Conservation (phyloP, 306 rosid genomes). For the Delonix regia region DNA sequence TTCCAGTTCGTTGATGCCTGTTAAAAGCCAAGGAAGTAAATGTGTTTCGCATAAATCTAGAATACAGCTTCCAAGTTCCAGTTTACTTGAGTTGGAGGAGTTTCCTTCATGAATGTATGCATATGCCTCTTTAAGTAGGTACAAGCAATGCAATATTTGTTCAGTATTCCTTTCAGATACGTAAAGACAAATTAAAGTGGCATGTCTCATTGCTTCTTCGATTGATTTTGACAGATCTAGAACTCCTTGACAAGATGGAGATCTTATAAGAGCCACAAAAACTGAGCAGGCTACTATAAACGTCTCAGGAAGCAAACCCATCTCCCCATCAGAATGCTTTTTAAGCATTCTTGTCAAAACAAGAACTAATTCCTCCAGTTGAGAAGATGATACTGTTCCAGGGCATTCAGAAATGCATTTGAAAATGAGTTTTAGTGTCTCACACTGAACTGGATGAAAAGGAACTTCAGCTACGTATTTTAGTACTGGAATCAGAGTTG, state of each 20-base stretch:
- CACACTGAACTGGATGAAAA: constrained; percentile 79
- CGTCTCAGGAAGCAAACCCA: constrained; percentile 79
- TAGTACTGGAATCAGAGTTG: constrained; percentile 80
- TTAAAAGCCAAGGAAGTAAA: constrained; percentile 80
- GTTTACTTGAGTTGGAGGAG: constrained; percentile 40
- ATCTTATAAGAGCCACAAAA: constrained; percentile 67
- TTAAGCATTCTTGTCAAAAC: constrained; percentile 67
- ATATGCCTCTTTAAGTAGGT: constrained; percentile 83
- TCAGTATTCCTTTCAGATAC: constrained; percentile 52
- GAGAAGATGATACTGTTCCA: constrained; percentile 72
- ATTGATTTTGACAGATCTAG: constrained; percentile 53
- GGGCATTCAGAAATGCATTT: constrained; percentile 82
- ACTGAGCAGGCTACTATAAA: constrained; percentile 66
- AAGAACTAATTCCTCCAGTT: constrained; percentile 65
- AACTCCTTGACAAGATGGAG: constrained; percentile 61
- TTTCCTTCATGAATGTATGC: constrained; percentile 58
- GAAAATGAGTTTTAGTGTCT: constrained; percentile 72
- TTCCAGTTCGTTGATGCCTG: constrained; percentile 63
- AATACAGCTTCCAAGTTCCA: constrained; percentile 52
- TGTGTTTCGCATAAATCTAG: constrained; percentile 59
- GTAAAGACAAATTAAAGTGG: constrained; percentile 67
- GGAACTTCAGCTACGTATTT: constrained; percentile 81
- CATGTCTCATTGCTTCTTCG: constrained; percentile 61
- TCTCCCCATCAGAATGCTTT: constrained; percentile 69
- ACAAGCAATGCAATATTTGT: constrained; percentile 69